These are phyloP conservation scores for Jamesozyma jinghongensis DNA, from an alignment of 805 yeast species.

Conservation along the genomic window DNA sequence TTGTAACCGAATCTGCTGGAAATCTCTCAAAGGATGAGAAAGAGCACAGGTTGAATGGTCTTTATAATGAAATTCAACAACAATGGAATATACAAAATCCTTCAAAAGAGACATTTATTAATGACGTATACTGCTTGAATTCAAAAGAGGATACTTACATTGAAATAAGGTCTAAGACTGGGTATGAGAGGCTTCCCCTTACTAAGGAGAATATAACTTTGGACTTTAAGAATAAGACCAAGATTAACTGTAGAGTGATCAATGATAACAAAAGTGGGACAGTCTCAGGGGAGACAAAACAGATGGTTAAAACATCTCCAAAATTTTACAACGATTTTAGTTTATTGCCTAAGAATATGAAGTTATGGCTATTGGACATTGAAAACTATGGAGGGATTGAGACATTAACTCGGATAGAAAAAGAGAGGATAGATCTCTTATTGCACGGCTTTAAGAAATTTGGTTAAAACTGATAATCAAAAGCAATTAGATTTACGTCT, in stretches of 20 bases:
- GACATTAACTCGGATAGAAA: conserved; percentile 2
- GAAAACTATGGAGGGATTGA: conserved; percentile 3
- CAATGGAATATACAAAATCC: not conserved
- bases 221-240: not conserved
- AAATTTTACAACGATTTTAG: conserved; percentile 6
- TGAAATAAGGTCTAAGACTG: too few species aligned
- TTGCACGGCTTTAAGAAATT: conserved; percentile 24
- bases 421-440: conserved; percentile 14
- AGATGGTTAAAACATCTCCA: not conserved
- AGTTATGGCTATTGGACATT: conserved; percentile 13
- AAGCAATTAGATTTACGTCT: not conserved
- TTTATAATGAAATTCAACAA: not conserved
- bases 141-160: too few species aligned
- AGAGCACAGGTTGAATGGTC: not conserved
- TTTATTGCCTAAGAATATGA: conserved; percentile 12
- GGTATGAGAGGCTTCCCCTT: too few species aligned
- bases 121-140: too few species aligned
- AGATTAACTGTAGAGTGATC: not conserved
- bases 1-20: not conserved
- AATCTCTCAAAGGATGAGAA: not conserved
- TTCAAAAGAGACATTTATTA: not conserved
- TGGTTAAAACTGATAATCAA: not conserved
- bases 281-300: not conserved
- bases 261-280: not conserved
- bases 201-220: not conserved